Base-by-base conservation (phyloP, 768 basidiomycete species). In the Neoboletus subvelutipes region DNA sequence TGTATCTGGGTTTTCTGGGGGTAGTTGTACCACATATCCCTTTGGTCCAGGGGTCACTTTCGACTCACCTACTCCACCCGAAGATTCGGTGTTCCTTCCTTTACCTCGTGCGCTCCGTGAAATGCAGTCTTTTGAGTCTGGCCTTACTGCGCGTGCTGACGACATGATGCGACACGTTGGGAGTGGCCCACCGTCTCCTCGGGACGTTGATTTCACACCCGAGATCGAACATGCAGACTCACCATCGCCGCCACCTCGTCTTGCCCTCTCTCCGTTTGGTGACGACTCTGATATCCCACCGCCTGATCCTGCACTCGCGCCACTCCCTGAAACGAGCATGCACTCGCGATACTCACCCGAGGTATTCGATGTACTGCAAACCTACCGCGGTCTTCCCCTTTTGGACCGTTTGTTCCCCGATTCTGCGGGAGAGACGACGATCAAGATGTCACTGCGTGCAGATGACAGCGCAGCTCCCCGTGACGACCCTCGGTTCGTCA, bases 81-180 rank as follows among this genome's bases (percentile, higher is more conserved):
- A 78, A 9, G 70, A 75, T 1, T 51, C 75, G 1, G 71, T 82
- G 18, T 76, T 73, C 47, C 67, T 83, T 5, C 75, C 77, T 5
- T 63, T 80, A 2, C 79, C 83, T 1, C 83, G 81, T 5, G 76
- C 78, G 42, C 69, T 94, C n/a, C 86, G 90, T 24, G 87, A 87
- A 68, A 89, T 92, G 86, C 90, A 92, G 62, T 90, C 88, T 0
- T 94, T 93, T 66, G 92, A 94, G 62, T 92, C 90, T 5, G 85
- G 85, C 1, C 69, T 88, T 37, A 94, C 92, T 0, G 90, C 88
- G 0, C 81, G 84, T 24, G 87, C 88, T 47, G 78, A 67, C 17
- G 70, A 73, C 52, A 64, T 65, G 54, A 56, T 62, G 50, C 67
- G 58, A 43, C 63, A 56, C 6, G 58, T 62, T n/a, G 62, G 59